Evolutionary conservation across 1,284 basidiomycete species (phyloP), one percentile per base, ranked within the genome.

Genomic region (Prillingera fragicola): DNA sequence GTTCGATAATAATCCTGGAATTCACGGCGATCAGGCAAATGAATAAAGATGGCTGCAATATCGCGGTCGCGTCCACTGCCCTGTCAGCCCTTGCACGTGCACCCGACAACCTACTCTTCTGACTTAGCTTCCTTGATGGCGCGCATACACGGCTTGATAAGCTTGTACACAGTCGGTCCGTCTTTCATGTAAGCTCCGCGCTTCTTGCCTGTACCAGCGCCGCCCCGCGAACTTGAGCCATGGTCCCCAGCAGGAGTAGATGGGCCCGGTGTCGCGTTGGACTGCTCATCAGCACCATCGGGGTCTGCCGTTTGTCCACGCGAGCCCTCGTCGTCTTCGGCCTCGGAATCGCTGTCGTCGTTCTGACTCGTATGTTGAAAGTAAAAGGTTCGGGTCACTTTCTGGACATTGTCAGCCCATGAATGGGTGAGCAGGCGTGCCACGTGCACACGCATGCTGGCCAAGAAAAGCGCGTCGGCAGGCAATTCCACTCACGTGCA

Each of bases 1-100:
- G 80, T 73, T 57, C 82, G 80, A 72, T 94, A 95, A 73, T 96
- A 96, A 74, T 94, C 90, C n/a, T 89, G 82, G 68, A 92, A 90
- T 50, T 78, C 75, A 45, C 80, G 78, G 65, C 82, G 83, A 43
- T 82, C 79, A 7, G 89, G 89, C 54, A 87, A 78, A 47, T 78
- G 77, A 61, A 85, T 69, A 70, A 95, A 96, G 58, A 83, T 81
- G 43, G 75, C 65, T 14, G 84, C 78, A 41, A 90, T 75, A 37
- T 75, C 70, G 45, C 82, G 77, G 45, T 82, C 84, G 49, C 83
- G 85, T 45, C 42, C 58, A 46, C 60, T 62, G 48, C 13, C 21
- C n/a, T 13, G 26, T 31, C 41, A 45, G 38, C 22, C n/a, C n/a
- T n/a, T 24, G 33, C 19, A 22, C 14, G 13, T 29, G 13, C 33